Percentiles rank a stretch among this genome's conserved stretches.
phyloP scores from a whole-genome alignment of 352 stramenopile species.

The Phytophthora nicotianae region DNA sequence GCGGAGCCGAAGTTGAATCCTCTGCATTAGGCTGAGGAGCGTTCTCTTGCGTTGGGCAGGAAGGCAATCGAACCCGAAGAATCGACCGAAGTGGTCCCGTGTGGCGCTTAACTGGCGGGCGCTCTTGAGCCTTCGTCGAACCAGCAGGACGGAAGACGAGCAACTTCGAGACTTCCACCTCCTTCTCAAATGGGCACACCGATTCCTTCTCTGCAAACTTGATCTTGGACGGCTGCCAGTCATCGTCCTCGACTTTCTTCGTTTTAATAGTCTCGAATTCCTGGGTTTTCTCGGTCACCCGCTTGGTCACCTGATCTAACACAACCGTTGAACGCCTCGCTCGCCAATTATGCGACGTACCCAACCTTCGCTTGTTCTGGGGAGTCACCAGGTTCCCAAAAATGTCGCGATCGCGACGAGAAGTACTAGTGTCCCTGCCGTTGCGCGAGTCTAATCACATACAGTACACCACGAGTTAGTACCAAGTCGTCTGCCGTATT shows the following conservation, averaged over 20 bases:
- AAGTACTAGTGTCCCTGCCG: conserved; percentile 23
- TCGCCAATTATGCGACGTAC: conserved; percentile 45
- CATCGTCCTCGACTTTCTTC: conserved; percentile 24
- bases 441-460: conserved; percentile 34
- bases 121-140: conserved; percentile 23
- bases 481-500: background rate
- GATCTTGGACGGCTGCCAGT: conserved; percentile 40
- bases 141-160: conserved; percentile 28
- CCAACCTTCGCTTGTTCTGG: conserved; percentile 39
- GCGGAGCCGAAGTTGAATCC: conserved; percentile 8
- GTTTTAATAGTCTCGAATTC: conserved; percentile 26
- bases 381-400: conserved; percentile 38
- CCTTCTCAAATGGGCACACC: conserved; percentile 41
- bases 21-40: background rate
- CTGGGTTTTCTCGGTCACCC: conserved; percentile 38
- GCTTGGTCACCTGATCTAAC: conserved; percentile 46
- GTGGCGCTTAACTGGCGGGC: conserved; percentile 14
- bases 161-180: conserved; percentile 44
- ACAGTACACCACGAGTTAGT: conserved; percentile 12
- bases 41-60: conserved; percentile 5
- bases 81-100: conserved; percentile 31
- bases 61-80: conserved; percentile 26
- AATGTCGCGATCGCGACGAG: conserved; percentile 39
- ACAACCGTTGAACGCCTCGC: conserved; percentile 58
- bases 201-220: conserved; percentile 25